Evolutionary conservation across 2,329 filamentous ascomycete species (phyloP), one percentile per base, ranked within the genome.

Genomic region (Colletotrichum sublineola): DNA sequence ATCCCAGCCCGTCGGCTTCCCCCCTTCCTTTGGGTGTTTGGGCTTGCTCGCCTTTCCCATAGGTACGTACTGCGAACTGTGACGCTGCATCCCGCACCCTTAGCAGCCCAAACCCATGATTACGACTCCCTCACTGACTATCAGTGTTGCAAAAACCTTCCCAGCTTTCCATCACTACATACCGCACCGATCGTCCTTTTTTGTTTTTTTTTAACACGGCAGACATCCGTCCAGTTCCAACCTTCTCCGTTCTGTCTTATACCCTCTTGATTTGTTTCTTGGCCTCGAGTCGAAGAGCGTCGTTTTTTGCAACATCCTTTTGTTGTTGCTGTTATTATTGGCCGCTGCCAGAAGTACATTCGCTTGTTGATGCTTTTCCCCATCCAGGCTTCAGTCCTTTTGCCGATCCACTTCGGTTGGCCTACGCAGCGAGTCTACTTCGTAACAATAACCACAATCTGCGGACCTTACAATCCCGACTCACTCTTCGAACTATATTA

Each of bases 231-330:
- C 38, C 31, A 46, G 61, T 38, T 48, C 61, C 65, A 67, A 58
- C 56, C 71, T 63, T 46, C 29, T 52, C 63, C 48, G 48, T 63
- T 61, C 73, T 65, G 38, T 62, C 53, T 58, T 70, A 74, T 74
- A 61, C 42, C 61, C 63, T 53, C 68, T 63, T 73, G 61, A 42
- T 73, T 62, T 72, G n/a, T 68, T 38, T 66, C 67, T 63, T 44
- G 29, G 44, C 44, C 31, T 31, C 29, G 52, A 44, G 52, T 29
- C 65, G 46, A 18, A 31, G 38, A 71, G 57, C 44, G 38, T 24
- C 65, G 38, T n/a, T 55, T 42, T 46, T 48, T 33, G 7, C 50
- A 63, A 60, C 67, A 65, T 40, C 8, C 53, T 55, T 57, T 58
- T 33, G 46, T 48, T 48, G 46, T 48, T 53, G 67, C 38, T 58